Base-by-base conservation (phyloP, 768 basidiomycete species). In the Lanmaoa pseudosensibilis region DNA sequence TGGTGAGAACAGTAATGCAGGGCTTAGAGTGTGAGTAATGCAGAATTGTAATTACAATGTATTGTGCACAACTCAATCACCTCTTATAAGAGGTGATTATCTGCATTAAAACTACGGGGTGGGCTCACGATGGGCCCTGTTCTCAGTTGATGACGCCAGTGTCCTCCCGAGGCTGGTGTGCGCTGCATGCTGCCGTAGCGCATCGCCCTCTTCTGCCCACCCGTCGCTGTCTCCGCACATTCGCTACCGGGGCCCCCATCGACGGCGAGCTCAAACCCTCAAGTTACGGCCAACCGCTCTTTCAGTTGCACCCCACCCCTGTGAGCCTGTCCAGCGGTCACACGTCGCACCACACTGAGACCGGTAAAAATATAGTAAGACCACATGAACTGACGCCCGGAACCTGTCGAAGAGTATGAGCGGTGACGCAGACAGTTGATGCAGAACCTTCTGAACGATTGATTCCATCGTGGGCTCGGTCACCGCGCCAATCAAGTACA, bases 401-500 rank as follows among this genome's bases (percentile, higher is more conserved):
- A 30, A 92, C 76, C 85, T 1, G 74, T 76, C 13, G 74, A 78
- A 25, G 95, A 98, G 57, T 97, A 94, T 72, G 88, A 93, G 55
- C 68, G 65, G 15, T 76, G 95, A 52, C 74, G 95, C 54, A 75
- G 72, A 58, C 79, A 71, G 18, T 76, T 98, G 34, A 88, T 98
- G 84, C 78, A 87, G 27, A 70, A 73, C 30, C 75, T 98, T 13
- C 91, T 90, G 0, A 83, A 85, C n/a, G n/a, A n/a, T n/a, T 16
- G 81, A 83, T 45, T 86, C 85, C 55, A 60, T 89, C 25, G 94
- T 92, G 23, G 80, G 97, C 5, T 84, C 85, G 19, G 80, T 89
- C 11, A 87, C 91, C 7, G 90, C 88, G 2, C 84, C 87, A 2
- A 76, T 94, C 55, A 92, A 94, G 72, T 93, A 88, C 69, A 93